A percentile compares a stretch with the other conserved stretches of the same genome.
Conservation (phyloP, 2,329 filamentous ascomycete species). For the Aspergillus candidus region DNA sequence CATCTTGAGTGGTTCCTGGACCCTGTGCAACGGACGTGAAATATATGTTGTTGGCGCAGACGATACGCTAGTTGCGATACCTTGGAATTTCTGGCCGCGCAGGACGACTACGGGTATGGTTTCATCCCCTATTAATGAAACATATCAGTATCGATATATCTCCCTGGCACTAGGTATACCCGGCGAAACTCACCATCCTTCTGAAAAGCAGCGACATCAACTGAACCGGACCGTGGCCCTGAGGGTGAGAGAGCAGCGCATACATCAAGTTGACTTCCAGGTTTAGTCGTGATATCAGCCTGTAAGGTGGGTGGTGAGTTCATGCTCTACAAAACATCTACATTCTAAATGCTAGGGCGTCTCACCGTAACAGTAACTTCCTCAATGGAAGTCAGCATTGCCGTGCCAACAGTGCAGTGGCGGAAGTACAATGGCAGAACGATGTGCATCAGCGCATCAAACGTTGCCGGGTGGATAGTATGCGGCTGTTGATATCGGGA, state of each 20-base stretch:
- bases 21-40: background rate
- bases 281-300: background rate
- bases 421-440: background rate
- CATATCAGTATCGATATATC: background rate
- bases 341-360: no score
- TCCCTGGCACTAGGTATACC: background rate
- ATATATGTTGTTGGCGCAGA: background rate
- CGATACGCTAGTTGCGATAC: background rate
- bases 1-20: background rate
- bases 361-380: background rate
- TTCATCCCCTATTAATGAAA: background rate
- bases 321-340: background rate
- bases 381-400: background rate
- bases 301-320: background rate
- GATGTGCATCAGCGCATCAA: slow-evolving; percentile 4
- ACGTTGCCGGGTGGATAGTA: background rate
- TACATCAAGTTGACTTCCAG: background rate
- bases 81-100: slow-evolving; percentile 1
- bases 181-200: background rate
- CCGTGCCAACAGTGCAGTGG: background rate
- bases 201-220: slow-evolving; percentile 1
- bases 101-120: background rate
- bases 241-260: background rate
- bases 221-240: background rate
- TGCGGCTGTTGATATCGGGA: background rate